Base-by-base conservation (phyloP, 2,329 filamentous ascomycete species). In the Conoideocrella luteorostrata region DNA sequence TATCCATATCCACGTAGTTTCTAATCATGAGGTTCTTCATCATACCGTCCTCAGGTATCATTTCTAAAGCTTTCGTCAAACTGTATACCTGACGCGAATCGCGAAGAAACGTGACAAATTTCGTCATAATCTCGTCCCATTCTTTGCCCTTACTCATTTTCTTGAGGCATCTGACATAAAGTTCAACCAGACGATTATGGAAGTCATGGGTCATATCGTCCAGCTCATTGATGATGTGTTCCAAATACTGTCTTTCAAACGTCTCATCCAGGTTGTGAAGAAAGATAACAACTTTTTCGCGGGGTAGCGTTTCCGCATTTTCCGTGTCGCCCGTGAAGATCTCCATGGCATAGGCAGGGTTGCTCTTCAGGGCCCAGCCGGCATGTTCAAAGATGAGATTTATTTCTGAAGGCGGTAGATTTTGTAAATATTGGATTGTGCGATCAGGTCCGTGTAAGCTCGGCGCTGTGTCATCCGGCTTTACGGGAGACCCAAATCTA, bases 321-420 rank as follows among this genome's bases (percentile, higher is more conserved):
- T 95, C 88, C 1, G 88, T 93, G 60, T 98, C 93, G 1, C 87
- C 88, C 0, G 93, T 68, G 63, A 98, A 98, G 1, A 98, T 77
- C 51, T 96, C 88, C 85, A 98, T 94, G 4, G 86, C 90, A 30
- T 88, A 68, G 2, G 80, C 74, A 0, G 88, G 80, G 49, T 88
- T 80, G 12, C 75, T 76, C 43, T 77, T 75, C 13, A 98, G 64
- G 0, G 89, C 87, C 93, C 93, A 98, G 52, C 85, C 83, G 0
- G 88, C 86, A 58, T 94, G 95, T 62, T 96, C 88, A 4, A 98
- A 73, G 15, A 97, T 88, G 21, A 97, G 74, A 54, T 95, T 89
- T 43, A 95, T 88, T 67, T 90, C 80, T 20, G 91, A 88, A 0
- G 91, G 84, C 0, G 90, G 84, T 5, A 98, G 69, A 52, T 83